phyloP scores from a whole-genome alignment of 345 rosid species.

The Excoecaria agallocha region DNA sequence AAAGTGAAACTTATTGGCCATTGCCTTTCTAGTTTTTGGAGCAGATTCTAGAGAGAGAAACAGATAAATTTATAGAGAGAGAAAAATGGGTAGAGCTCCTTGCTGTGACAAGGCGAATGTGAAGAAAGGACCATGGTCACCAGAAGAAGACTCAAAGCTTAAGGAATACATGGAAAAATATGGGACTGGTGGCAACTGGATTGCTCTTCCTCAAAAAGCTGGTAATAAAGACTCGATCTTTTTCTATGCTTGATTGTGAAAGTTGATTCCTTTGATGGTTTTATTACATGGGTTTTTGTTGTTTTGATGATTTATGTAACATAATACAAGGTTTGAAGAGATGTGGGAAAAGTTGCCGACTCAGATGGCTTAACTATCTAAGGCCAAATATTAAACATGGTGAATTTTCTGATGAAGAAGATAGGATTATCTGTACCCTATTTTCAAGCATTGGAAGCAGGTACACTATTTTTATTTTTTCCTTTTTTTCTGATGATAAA shows the following conservation, averaged over 20 bases:
- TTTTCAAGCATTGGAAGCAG: conserved; percentile 94
- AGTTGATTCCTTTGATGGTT: not conserved
- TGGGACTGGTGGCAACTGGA: conserved; percentile 97
- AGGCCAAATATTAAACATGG: conserved; percentile 97
- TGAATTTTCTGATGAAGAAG: conserved; percentile 83
- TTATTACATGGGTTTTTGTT: conserved; percentile 3
- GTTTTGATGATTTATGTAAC: not conserved
- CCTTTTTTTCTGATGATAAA: no score
- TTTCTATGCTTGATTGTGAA: not conserved
- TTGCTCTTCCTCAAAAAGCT: conserved; percentile 88
- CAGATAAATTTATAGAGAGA: conserved; percentile 20
- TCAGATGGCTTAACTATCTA: conserved; percentile 94
- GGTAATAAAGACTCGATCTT: conserved; percentile 39
- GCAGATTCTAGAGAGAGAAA: conserved; percentile 10
- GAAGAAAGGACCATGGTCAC: conserved; percentile 97
- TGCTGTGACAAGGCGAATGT: conserved; percentile 95
- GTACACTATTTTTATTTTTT: conserved; percentile 30
- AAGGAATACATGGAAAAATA: conserved; percentile 70
- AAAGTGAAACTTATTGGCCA: conserved; percentile 14
- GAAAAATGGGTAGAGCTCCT: conserved; percentile 91
- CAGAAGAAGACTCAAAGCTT: conserved; percentile 91
- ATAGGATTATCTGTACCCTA: conserved; percentile 65
- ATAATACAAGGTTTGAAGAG: conserved; percentile 70
- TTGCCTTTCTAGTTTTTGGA: not conserved
- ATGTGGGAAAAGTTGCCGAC: conserved; percentile 96